These are phyloP conservation scores for Debaryomyces prosopidis DNA, from an alignment of 805 yeast genomes.

Conservation along the genomic window DNA sequence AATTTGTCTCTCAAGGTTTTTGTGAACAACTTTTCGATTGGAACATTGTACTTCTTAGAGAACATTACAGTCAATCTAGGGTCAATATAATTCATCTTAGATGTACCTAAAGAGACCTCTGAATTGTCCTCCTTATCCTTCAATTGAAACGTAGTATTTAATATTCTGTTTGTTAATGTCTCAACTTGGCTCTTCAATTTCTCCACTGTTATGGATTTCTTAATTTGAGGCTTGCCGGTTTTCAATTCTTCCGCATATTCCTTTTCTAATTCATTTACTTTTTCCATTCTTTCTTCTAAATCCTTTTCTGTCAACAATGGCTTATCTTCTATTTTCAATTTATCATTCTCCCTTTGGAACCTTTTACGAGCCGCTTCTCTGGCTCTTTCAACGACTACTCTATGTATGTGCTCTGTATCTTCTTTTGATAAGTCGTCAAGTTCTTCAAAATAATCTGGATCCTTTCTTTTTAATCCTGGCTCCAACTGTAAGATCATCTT, in stretches of 20 bases:
- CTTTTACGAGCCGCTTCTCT: constrained; percentile 63
- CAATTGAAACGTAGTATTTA: constrained; percentile 68
- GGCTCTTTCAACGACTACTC: constrained; percentile 62
- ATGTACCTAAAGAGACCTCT: constrained; percentile 88
- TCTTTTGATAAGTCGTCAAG: constrained; percentile 66
- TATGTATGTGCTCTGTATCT: constrained; percentile 59
- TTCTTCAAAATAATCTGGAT: constrained; percentile 64
- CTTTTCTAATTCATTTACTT: constrained; percentile 51
- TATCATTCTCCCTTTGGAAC: constrained; percentile 77
- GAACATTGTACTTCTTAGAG: constrained; percentile 81
- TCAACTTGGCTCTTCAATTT: constrained; percentile 72
- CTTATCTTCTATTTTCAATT: constrained; percentile 57
- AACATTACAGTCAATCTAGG: constrained; percentile 90
- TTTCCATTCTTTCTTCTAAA: constrained; percentile 57
- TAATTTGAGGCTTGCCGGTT: constrained; percentile 58
- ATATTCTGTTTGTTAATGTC: constrained; percentile 68
- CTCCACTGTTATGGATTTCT: constrained; percentile 55
- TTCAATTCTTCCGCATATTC: constrained; percentile 59
- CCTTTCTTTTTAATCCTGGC: constrained; percentile 48
- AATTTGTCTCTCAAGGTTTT: constrained; percentile 91
- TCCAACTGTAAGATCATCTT: constrained; percentile 70
- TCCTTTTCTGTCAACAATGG: constrained; percentile 54
- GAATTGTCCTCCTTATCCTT: constrained; percentile 94
- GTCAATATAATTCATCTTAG: constrained; percentile 92
- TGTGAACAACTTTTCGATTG: constrained; percentile 88